These are phyloP conservation scores for Lactarius quietus DNA, from an alignment of 768 basidiomycete species.

Conservation along the genomic window DNA sequence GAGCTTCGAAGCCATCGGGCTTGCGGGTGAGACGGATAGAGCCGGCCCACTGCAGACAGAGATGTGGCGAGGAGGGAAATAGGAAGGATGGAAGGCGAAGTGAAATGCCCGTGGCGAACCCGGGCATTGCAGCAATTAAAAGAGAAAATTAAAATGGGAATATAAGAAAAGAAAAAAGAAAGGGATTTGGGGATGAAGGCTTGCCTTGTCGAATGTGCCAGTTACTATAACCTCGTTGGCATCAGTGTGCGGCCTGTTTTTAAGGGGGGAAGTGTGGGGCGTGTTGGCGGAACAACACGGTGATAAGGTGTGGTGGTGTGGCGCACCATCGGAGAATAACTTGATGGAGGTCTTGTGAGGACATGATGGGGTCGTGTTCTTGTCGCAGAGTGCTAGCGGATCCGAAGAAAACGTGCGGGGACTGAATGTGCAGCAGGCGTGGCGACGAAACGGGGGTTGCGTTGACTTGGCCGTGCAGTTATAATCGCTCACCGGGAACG, in stretches of 20 bases:
- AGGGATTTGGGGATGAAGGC: neutral
- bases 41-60: constrained; percentile 29
- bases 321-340: constrained; percentile 21
- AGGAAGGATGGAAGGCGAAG: constrained; percentile 26
- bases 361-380: constrained; percentile 17
- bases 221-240: constrained; percentile 27
- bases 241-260: constrained; percentile 26
- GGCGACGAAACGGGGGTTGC: neutral
- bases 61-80: constrained; percentile 14
- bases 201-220: constrained; percentile 28
- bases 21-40: constrained; percentile 32
- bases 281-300: constrained; percentile 11
- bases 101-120: constrained; percentile 21
- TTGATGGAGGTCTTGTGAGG: constrained; percentile 19
- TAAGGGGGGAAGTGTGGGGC: neutral
- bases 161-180: neutral
- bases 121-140: constrained; percentile 18
- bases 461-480: neutral
- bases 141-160: neutral
- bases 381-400: neutral
- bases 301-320: constrained; percentile 13
- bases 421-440: constrained; percentile 1
- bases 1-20: constrained; percentile 31
- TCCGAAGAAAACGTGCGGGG: constrained; percentile 12
- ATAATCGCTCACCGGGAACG: constrained; percentile 11